These are phyloP conservation scores for Sclerotinia trifoliorum DNA, from an alignment of 2,329 filamentous ascomycete species.

Conservation along the genomic window DNA sequence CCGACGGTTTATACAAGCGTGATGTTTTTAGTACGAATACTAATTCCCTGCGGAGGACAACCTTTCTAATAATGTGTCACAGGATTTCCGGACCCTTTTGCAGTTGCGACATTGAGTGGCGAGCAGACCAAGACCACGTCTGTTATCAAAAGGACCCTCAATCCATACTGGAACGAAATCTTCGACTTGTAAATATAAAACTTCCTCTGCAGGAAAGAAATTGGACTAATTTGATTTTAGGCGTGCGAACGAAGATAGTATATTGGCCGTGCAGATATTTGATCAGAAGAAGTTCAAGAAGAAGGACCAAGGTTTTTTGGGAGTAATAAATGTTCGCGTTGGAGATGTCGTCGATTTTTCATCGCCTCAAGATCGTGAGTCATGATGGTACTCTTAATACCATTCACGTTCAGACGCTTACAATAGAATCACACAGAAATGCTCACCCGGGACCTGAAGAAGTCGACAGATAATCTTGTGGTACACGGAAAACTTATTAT, in stretches of 20 bases:
- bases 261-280: slow-evolving; percentile 96
- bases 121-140: slow-evolving; percentile 98
- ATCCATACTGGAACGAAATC: slow-evolving; percentile 99
- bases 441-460: slow-evolving; percentile 95
- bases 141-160: slow-evolving; percentile 95
- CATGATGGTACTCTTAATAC: slow-evolving; percentile 8
- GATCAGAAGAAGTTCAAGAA: slow-evolving; percentile 99
- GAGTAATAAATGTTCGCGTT: slow-evolving; percentile 94
- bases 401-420: slow-evolving; percentile 24
- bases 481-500: slow-evolving; percentile 98
- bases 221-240: slow-evolving; percentile 49
- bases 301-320: slow-evolving; percentile 98
- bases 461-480: slow-evolving; percentile 95
- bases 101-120: slow-evolving; percentile 93
- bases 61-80: slow-evolving; percentile 29
- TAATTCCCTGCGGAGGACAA: slow-evolving; percentile 12
- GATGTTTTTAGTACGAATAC: slow-evolving; percentile 90
- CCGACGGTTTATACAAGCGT: slow-evolving; percentile 96
- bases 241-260: slow-evolving; percentile 89
- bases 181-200: slow-evolving; percentile 76
- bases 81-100: slow-evolving; percentile 98
- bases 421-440: slow-evolving; percentile 62
- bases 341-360: slow-evolving; percentile 92
- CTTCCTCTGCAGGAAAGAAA: background rate
- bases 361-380: slow-evolving; percentile 84